Evolutionary conservation across 139 green algal genomes (phyloP).

Genomic region (Chlamydomonas asymmetrica): DNA sequence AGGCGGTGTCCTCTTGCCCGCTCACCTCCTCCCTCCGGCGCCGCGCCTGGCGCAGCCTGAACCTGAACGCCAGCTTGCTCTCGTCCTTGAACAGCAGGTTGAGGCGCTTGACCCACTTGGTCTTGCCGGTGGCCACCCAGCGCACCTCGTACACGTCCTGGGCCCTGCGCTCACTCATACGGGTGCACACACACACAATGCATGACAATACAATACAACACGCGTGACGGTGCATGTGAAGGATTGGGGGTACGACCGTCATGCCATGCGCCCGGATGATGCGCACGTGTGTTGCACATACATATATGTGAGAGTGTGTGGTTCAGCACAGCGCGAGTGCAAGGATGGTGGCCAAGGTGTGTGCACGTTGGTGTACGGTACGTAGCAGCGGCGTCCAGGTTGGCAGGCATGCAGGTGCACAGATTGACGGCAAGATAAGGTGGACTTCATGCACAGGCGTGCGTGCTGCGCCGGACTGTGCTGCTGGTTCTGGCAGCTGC

Average conservation of each 20-base stretch:
- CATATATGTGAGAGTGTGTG: too few species aligned
- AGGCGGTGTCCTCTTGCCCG: too few species aligned
- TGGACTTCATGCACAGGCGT: too few species aligned
- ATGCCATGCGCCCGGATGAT: too few species aligned
- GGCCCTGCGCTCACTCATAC: conserved; percentile 14
- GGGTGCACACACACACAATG: neutral
- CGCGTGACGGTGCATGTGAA: too few species aligned
- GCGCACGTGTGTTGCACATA: too few species aligned
- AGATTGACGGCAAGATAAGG: too few species aligned
- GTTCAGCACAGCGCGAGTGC: too few species aligned
- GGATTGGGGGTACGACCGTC: too few species aligned
- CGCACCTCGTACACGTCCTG: conserved; percentile 59
- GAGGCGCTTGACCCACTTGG: conserved; percentile 73
- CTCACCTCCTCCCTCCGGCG: conserved; percentile 42
- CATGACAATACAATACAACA: too few species aligned
- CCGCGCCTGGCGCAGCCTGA: conserved; percentile 37
- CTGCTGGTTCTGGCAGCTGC: neutral
- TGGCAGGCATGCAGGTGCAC: too few species aligned
- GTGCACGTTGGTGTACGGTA: neutral
- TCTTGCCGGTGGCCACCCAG: conserved; percentile 52
- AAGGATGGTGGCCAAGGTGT: neutral
- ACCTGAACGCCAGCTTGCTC: conserved; percentile 52
- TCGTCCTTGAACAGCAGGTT: conserved; percentile 72
- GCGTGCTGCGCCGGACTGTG: too few species aligned
- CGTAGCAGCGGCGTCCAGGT: neutral